Conservation (phyloP, 2,329 filamentous ascomycete genomes). For the Aspergillus pseudotamarii region DNA sequence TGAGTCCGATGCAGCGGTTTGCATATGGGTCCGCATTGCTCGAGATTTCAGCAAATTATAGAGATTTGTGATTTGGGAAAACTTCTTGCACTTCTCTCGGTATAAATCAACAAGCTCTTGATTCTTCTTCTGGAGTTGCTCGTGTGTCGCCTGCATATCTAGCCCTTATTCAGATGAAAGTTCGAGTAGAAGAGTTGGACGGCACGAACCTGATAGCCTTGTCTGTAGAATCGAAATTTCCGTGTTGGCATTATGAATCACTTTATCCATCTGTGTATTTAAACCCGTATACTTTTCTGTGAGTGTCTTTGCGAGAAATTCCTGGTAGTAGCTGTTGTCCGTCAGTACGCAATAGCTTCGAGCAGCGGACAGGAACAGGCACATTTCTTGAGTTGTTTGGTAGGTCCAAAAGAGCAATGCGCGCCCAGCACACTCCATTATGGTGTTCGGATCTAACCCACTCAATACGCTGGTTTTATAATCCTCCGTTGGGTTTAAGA, state of each 20-base stretch:
- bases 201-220: conserved; percentile 63
- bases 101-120: conserved; percentile 69
- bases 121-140: conserved; percentile 68
- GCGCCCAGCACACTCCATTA: conserved; percentile 84
- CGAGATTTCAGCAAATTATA: conserved; percentile 61
- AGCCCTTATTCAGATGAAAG: not conserved
- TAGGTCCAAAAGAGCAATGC: conserved; percentile 85
- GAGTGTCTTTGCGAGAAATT: conserved; percentile 70
- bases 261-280: conserved; percentile 69
- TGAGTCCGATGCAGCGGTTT: conserved; percentile 57
- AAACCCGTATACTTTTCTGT: conserved; percentile 71
- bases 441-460: conserved; percentile 75
- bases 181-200: not conserved
- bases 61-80: conserved; percentile 67
- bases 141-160: conserved; percentile 65
- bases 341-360: conserved; percentile 10
- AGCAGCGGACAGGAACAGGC: conserved; percentile 25
- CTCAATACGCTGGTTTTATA: conserved; percentile 87
- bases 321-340: conserved; percentile 69
- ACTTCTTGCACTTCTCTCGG: conserved; percentile 70
- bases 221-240: conserved; percentile 69
- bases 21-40: conserved; percentile 57
- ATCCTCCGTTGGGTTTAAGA: conserved; percentile 79
- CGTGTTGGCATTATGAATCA: conserved; percentile 73
- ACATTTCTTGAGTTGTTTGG: conserved; percentile 84